These are phyloP conservation scores for Candida ipomoeae DNA, from an alignment of 805 yeast species.

Conservation along the genomic window DNA sequence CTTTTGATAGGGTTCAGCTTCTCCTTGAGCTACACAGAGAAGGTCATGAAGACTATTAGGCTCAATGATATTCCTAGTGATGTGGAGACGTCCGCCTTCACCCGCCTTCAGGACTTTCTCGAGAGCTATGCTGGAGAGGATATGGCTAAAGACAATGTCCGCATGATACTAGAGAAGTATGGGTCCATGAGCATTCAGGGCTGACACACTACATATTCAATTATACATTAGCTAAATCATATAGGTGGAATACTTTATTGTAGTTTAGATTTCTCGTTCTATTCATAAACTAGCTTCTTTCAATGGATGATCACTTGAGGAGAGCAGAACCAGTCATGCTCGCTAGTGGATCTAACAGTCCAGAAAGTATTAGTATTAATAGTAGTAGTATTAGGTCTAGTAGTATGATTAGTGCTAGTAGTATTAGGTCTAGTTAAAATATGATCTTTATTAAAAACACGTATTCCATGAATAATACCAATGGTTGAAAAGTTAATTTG, in stretches of 20 bases:
- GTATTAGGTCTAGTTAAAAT: too few species aligned
- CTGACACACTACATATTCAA: background rate
- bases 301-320: background rate
- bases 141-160: conserved; percentile 7
- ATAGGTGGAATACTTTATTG: too few species aligned
- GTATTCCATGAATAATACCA: too few species aligned
- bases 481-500: too few species aligned
- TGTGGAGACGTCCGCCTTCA: conserved; percentile 3
- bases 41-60: conserved; percentile 9
- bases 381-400: too few species aligned
- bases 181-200: conserved; percentile 5
- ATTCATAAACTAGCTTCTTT: too few species aligned
- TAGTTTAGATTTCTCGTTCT: too few species aligned
- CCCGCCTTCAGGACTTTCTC: conserved; percentile 7
- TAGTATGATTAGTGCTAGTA: too few species aligned
- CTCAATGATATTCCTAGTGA: background rate
- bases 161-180: conserved; percentile 13
- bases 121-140: conserved; percentile 5
- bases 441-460: too few species aligned
- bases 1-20: conserved; percentile 11
- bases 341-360: too few species aligned
- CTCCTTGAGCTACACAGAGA: conserved; percentile 6
- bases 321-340: conserved; percentile 3
- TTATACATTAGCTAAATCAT: too few species aligned
- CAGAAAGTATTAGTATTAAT: too few species aligned